These are phyloP conservation scores for Solanum chacoense DNA, from an alignment of 305 asterid genomes.

Conservation along the genomic window DNA sequence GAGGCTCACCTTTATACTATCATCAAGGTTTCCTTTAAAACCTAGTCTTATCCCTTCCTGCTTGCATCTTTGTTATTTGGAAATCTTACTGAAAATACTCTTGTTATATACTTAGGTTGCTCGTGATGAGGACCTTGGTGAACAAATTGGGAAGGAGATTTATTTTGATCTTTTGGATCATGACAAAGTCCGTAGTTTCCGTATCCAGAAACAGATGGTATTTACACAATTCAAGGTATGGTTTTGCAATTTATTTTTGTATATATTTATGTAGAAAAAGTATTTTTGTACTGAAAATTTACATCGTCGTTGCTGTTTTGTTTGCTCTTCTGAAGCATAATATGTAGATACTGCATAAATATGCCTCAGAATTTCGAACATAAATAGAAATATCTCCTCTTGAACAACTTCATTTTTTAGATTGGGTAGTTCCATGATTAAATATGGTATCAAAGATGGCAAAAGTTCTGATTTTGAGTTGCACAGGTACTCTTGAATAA, in stretches of 20 bases:
- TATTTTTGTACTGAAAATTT: not conserved
- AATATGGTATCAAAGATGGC: not conserved
- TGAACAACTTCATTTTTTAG: not conserved
- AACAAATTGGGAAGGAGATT: constrained; percentile 63
- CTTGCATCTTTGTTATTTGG: constrained; percentile 5
- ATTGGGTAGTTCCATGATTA: not conserved
- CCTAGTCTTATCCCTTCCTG: constrained; percentile 2
- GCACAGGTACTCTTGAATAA: not conserved
- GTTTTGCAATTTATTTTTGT: constrained; percentile 3
- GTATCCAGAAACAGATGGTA: constrained; percentile 65
- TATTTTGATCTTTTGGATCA: constrained; percentile 85
- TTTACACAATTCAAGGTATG: constrained; percentile 65
- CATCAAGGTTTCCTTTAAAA: constrained; percentile 43
- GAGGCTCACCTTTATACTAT: constrained; percentile 86
- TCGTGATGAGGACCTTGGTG: constrained; percentile 57
- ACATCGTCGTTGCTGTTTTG: not conserved
- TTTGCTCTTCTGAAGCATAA: not conserved
- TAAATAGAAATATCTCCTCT: constrained; percentile 1
- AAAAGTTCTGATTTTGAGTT: not conserved
- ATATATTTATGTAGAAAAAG: not conserved
- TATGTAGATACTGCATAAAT: not conserved
- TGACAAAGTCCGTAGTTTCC: constrained; percentile 64
- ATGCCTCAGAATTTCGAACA: not conserved
- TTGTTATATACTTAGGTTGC: constrained; percentile 43
- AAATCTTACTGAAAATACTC: constrained; percentile 1